These are phyloP conservation scores for Nicotiana sylvestris DNA, from an alignment of 257 asterid species.

Conservation along the genomic window DNA sequence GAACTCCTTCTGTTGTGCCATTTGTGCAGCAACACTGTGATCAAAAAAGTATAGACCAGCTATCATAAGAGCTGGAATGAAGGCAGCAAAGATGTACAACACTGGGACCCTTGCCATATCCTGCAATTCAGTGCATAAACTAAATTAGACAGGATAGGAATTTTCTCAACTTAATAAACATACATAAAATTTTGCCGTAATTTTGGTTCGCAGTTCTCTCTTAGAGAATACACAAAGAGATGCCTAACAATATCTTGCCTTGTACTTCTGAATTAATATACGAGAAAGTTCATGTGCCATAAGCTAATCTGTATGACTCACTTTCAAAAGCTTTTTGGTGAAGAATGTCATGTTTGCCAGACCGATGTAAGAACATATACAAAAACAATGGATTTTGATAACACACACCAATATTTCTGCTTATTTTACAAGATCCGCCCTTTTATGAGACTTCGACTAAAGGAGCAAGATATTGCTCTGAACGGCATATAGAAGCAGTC, in stretches of 20 bases:
- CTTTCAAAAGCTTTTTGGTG: neutral
- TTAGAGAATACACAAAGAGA: neutral
- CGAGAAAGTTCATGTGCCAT: neutral
- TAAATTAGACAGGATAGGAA: neutral
- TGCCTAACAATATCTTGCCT: neutral
- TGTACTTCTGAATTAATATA: neutral
- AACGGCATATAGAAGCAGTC: neutral
- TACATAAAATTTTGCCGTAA: neutral
- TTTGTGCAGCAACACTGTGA: conserved; percentile 87
- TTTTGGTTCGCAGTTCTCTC: neutral
- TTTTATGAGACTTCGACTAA: neutral
- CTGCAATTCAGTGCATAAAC: conserved; percentile 36
- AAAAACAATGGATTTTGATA: neutral
- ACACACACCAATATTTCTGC: neutral
- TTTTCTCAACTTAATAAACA: neutral
- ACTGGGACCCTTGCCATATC: conserved; percentile 74
- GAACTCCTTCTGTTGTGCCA: conserved; percentile 88
- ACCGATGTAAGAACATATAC: neutral
- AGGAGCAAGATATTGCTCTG: conserved; percentile 4
- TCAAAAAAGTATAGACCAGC: conserved; percentile 88
- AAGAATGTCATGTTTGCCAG: neutral
- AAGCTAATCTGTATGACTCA: neutral
- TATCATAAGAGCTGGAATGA: conserved; percentile 83
- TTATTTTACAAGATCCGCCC: neutral
- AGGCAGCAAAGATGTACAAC: conserved; percentile 64